Percentiles rank a stretch among this genome's conserved stretches.
These are phyloP conservation scores for Sporobolomyces roseus DNA, from an alignment of 768 basidiomycete species.

Conservation along the genomic window DNA sequence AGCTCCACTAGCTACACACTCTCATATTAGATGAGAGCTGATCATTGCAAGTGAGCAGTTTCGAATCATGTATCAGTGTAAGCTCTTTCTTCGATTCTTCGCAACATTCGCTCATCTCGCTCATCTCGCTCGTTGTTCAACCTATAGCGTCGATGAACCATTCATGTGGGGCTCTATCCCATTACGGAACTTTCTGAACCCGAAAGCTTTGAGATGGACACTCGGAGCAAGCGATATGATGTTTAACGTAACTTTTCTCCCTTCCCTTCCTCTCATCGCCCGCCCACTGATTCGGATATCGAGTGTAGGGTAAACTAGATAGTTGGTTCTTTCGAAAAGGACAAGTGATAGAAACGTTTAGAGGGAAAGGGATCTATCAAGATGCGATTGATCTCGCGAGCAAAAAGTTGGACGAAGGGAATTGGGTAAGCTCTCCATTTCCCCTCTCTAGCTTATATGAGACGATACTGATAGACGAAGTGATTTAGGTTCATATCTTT, in stretches of 20 bases:
- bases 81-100: slow-evolving; percentile 23
- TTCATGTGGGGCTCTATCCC: slow-evolving; percentile 85
- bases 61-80: slow-evolving; percentile 92
- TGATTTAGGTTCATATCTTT: slow-evolving; percentile 76
- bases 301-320: slow-evolving; percentile 58
- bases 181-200: slow-evolving; percentile 57
- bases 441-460: neutral
- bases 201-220: slow-evolving; percentile 72
- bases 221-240: slow-evolving; percentile 89
- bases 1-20: slow-evolving; percentile 41
- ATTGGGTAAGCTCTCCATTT: slow-evolving; percentile 63
- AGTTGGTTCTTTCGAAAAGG: slow-evolving; percentile 81
- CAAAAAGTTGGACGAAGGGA: slow-evolving; percentile 69
- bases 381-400: slow-evolving; percentile 79
- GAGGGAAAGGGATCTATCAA: slow-evolving; percentile 86
- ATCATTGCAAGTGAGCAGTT: slow-evolving; percentile 54
- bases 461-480: neutral
- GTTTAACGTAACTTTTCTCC: slow-evolving; percentile 64
- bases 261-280: neutral
- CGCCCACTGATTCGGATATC: neutral
- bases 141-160: slow-evolving; percentile 69
- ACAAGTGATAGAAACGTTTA: slow-evolving; percentile 85
- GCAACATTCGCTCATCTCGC: neutral
- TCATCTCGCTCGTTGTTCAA: slow-evolving; percentile 13
- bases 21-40: neutral